These are phyloP conservation scores for Eragrostis curvula DNA, from an alignment of 176 grass and related monocot species.

Conservation along the genomic window DNA sequence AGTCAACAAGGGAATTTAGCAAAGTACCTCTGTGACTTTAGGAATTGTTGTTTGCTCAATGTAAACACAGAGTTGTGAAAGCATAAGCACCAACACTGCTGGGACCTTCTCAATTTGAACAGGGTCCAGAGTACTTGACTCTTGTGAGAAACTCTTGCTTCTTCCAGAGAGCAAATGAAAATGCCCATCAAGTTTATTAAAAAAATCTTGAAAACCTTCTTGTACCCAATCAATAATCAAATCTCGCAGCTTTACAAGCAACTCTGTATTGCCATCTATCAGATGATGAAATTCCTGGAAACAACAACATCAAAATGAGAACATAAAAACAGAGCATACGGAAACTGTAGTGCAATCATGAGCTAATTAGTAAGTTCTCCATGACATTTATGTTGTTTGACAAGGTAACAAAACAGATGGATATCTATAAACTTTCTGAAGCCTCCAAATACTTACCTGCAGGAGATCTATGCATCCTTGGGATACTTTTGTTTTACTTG, in stretches of 20 bases:
- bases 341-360: conserved; percentile 11
- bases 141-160: conserved; percentile 55
- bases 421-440: background rate
- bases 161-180: conserved; percentile 91
- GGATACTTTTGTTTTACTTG: conserved; percentile 72
- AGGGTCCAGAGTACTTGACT: conserved; percentile 47
- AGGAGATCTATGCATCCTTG: conserved; percentile 94
- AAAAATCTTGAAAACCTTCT: conserved; percentile 99
- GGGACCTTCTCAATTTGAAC: conserved; percentile 80
- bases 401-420: conserved; percentile 21
- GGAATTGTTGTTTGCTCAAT: conserved; percentile 91
- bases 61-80: conserved; percentile 90
- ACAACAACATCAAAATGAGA: conserved; percentile 33
- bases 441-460: conserved; percentile 58
- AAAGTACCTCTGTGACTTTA: conserved; percentile 88
- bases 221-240: conserved; percentile 98
- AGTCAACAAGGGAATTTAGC: conserved; percentile 36
- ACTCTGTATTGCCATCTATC: conserved; percentile 81
- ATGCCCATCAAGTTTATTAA: conserved; percentile 83
- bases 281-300: conserved; percentile 89
- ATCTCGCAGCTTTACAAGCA: conserved; percentile 84
- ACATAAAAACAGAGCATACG: conserved; percentile 33
- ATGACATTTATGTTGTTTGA: conserved; percentile 31
- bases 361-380: conserved; percentile 25
- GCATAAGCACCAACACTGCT: conserved; percentile 69